These are phyloP conservation scores for Pythium myriotylum DNA, from an alignment of 352 stramenopile genomes.

Conservation along the genomic window DNA sequence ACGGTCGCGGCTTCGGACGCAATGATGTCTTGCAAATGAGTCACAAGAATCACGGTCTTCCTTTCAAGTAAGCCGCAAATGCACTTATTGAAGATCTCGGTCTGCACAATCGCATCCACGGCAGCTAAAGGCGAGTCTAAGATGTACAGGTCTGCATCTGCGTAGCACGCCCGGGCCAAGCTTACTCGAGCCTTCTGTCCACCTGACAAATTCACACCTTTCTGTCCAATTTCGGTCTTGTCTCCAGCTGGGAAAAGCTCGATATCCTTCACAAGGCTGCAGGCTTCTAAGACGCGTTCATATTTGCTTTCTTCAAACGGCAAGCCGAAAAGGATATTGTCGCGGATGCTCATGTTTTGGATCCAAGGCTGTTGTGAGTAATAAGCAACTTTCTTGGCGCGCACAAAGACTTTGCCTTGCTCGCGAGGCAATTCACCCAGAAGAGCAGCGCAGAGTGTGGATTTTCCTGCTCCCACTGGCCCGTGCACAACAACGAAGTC, in stretches of 20 bases:
- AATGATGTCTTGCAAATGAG: constrained; percentile 76
- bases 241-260: constrained; percentile 82
- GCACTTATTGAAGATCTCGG: constrained; percentile 80
- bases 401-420: constrained; percentile 38
- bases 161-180: constrained; percentile 64
- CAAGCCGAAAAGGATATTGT: too few species aligned
- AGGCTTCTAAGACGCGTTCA: constrained; percentile 61
- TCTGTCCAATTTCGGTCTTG: constrained; percentile 93
- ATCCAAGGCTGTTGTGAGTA: too few species aligned
- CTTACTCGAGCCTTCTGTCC: constrained; percentile 91
- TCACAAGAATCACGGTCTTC: constrained; percentile 89
- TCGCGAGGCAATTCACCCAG: constrained; percentile 79
- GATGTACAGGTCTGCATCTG: constrained; percentile 61
- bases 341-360: too few species aligned
- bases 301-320: constrained; percentile 69
- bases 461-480: constrained; percentile 49
- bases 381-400: constrained; percentile 93
- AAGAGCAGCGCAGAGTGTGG: constrained; percentile 40
- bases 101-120: constrained; percentile 94
- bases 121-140: constrained; percentile 92
- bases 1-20: constrained; percentile 24
- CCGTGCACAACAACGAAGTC: constrained; percentile 55
- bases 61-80: constrained; percentile 28
- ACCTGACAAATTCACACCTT: constrained; percentile 92
- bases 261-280: constrained; percentile 83